Evolutionary conservation across 169 alveolate genomes (phyloP), one percentile per base, ranked within the genome.

Genomic region (Plasmodium gonderi): DNA sequence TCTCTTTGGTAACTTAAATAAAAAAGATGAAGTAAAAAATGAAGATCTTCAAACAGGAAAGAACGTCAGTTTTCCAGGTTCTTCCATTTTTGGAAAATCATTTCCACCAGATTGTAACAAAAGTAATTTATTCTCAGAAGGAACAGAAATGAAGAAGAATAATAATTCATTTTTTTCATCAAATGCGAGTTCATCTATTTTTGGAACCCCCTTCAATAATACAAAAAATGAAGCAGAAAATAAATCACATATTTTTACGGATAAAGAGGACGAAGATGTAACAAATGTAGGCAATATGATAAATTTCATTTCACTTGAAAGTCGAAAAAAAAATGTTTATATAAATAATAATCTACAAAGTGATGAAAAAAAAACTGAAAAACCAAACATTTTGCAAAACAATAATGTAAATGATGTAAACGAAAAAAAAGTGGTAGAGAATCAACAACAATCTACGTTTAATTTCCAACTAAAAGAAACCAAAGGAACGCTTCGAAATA

Each of bases 241-340:
- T 23, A 54, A 60, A 2, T 6, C 65, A 31, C 17, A 54, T 26
- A 75, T 33, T 17, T 31, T 44, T 12, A 38, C 54, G 33, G 23
- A 23, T 67, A 54, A 69, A 29, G 83, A 69, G 2, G 83, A 83
- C n/a, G 68, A 80, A 38, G 87, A 87, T 45, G 93, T 87, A 45
- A 78, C 65, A 20, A 75, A 87, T 29, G 87, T 87, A 75, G 65
- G 87, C 23, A 76, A 74, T 51, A 54, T 87, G 79, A 74, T 87
- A 75, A 87, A 87, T 54, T 74, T 74, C 68, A 75, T 87, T 6
- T 75, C 93, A 11, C 79, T 87, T 45, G 93, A 87, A 26, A 51
- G 68, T 75, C 64, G 93, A 23, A 87, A 87, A 87, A 87, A 87
- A 87, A 87, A 87, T 87, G 87, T 87, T 26, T 87, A 75, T 78